Evolutionary conservation across 1,284 basidiomycete species (phyloP), one percentile per base, ranked within the genome.

Genomic region (Ustilago bromivora): DNA sequence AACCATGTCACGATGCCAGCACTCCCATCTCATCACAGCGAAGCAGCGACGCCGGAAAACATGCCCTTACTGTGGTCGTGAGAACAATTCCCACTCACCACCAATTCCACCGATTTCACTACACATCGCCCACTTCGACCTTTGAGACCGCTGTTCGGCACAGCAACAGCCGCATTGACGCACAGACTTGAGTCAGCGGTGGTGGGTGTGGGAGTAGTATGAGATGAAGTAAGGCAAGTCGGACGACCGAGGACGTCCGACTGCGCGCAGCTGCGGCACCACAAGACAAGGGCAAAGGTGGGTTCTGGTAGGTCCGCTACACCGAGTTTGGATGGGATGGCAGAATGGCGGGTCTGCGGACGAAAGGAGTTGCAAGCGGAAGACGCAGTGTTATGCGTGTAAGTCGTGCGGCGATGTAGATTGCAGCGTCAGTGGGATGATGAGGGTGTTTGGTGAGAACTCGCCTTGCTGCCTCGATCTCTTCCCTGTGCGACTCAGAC

Each of bases 171-270:
- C n/a, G n/a, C 43, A 46, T 46, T 7, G 23, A 17, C 43, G 40
- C 40, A 41, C 17, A 46, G n/a, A 19, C n/a, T 15, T 46, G 43
- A 4, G 43, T 46, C 17, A 46, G 43, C n/a, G 23, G 23, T 51
- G 49, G 49, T 51, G 49, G 49, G 49, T 1, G 49, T 31, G 38
- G 15, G 38, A 40, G 49, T 49, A 31, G 13, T 8, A 32, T 51
- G 49, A 51, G 31, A 51, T 51, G 49, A 51, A 51, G 31, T 9
- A 8, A 46, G 31, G 49, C 49, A 51, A 32, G 31, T 12, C 49
- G 49, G n/a, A 51, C 49, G 28, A 51, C 31, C 49, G 49, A 51
- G 49, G 23, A 32, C 7, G 49, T 28, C 49, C 12, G 31, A 31
- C 13, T 13, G n/a, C 49, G n/a, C 7, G 1, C 43, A 46, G 43